A percentile compares a stretch with the other conserved stretches of the same genome.
Conservation (phyloP, 2,329 filamentous ascomycete genomes). For the Scolecobasidium constrictum region DNA sequence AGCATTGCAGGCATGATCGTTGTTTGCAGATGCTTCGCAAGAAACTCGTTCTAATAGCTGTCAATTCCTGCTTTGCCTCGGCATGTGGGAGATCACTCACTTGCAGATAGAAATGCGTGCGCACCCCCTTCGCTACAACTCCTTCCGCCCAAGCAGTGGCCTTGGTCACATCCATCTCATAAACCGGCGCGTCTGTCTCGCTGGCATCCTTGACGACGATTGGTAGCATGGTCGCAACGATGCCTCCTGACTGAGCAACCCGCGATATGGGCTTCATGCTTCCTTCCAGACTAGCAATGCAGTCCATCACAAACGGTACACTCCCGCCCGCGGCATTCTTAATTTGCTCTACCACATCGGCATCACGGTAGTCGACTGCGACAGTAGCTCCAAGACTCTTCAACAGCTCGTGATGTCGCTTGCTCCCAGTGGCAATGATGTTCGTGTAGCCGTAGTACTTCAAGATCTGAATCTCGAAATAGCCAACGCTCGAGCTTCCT, state of each 20-base stretch:
- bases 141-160: slow-evolving; percentile 40
- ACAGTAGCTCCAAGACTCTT: slow-evolving; percentile 19
- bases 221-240: slow-evolving; percentile 49
- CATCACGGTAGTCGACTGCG: slow-evolving; percentile 20
- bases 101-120: slow-evolving; percentile 43
- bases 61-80: background rate
- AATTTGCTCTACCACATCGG: background rate
- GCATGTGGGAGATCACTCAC: no score
- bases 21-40: slow-evolving; percentile 43
- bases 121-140: slow-evolving; percentile 41
- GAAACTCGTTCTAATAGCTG: slow-evolving; percentile 45
- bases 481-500: slow-evolving; percentile 21
- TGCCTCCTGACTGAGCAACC: slow-evolving; percentile 38
- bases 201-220: slow-evolving; percentile 45
- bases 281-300: slow-evolving; percentile 21
- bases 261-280: slow-evolving; percentile 30
- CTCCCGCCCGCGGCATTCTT: background rate
- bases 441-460: slow-evolving; percentile 41
- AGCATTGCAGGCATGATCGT: slow-evolving; percentile 44
- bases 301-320: slow-evolving; percentile 18
- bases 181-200: slow-evolving; percentile 37
- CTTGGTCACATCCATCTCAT: slow-evolving; percentile 41
- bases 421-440: slow-evolving; percentile 23
- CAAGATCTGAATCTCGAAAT: slow-evolving; percentile 31
- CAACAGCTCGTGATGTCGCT: slow-evolving; percentile 19